Conservation (phyloP, 2,329 filamentous ascomycete species). For the Huntiella bhutanensis region DNA sequence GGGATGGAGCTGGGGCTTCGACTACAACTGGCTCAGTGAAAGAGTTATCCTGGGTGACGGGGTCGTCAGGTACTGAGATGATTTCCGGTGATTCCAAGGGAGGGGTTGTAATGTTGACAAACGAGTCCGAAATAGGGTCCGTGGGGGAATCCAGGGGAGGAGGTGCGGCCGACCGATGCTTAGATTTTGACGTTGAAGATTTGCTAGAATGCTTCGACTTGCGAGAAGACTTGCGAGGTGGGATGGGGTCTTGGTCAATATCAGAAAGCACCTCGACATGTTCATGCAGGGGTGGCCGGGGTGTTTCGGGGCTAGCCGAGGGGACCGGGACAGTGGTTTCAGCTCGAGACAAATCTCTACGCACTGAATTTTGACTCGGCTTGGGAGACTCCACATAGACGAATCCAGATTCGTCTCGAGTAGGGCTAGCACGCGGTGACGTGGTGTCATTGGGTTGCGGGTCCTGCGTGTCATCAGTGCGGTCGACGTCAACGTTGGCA, state of each 20-base stretch:
- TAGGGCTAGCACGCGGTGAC: too few species aligned
- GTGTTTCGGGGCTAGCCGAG: neutral
- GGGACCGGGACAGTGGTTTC: neutral
- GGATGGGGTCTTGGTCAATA: neutral
- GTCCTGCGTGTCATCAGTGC: too few species aligned
- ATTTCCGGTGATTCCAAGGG: conserved; percentile 3
- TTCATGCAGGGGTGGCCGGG: neutral
- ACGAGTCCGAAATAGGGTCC: neutral
- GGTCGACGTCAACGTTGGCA: too few species aligned
- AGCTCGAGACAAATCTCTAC: neutral
- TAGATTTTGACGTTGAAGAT: conserved; percentile 3
- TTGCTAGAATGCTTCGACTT: conserved; percentile 2
- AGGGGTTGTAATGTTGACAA: neutral
- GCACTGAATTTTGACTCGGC: too few species aligned
- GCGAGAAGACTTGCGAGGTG: conserved; percentile 4
- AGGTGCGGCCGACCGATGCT: neutral
- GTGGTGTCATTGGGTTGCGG: too few species aligned
- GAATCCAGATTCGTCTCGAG: too few species aligned
- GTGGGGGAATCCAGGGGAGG: neutral
- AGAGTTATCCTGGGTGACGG: neutral
- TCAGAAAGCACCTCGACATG: neutral
- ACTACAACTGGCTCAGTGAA: too few species aligned
- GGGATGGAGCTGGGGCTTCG: too few species aligned
- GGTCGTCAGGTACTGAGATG: neutral
- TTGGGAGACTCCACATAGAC: too few species aligned